These are phyloP conservation scores for Blastobotrys raffinosifermentans DNA, from an alignment of 1,139 yeast genomes.

Conservation along the genomic window DNA sequence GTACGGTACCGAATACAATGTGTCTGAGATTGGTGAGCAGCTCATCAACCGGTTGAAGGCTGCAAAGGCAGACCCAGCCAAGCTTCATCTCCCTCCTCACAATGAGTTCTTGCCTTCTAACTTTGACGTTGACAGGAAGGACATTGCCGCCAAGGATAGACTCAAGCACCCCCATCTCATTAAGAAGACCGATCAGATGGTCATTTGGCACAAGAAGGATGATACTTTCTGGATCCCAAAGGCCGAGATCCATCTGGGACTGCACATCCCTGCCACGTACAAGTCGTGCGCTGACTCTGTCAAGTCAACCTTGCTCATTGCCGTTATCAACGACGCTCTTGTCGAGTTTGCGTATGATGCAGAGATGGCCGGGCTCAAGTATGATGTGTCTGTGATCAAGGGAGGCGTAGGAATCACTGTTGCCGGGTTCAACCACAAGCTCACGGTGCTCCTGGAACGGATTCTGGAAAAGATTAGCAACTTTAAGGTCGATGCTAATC, in stretches of 20 bases:
- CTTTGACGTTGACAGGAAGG: constrained; percentile 51
- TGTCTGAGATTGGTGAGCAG: constrained; percentile 40
- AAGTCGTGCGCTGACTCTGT: constrained; percentile 53
- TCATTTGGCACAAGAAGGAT: constrained; percentile 86
- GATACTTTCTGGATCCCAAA: constrained; percentile 88
- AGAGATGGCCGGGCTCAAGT: constrained; percentile 67
- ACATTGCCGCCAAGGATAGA: constrained; percentile 31
- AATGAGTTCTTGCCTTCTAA: constrained; percentile 79
- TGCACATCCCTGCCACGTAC: constrained; percentile 59
- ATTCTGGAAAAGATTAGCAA: constrained; percentile 49
- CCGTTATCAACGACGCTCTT: constrained; percentile 67
- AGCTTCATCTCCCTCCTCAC: constrained; percentile 58
- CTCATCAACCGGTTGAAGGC: constrained; percentile 36
- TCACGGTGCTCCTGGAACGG: constrained; percentile 54
- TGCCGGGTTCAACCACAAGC: constrained; percentile 79
- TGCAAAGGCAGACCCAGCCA: constrained; percentile 30
- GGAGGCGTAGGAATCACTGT: constrained; percentile 67
- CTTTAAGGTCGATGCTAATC: constrained; percentile 46
- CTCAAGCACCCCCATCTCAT: constrained; percentile 46
- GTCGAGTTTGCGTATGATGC: constrained; percentile 82
- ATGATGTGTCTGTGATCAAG: constrained; percentile 51
- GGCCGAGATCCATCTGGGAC: constrained; percentile 58
- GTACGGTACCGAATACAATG: constrained; percentile 82
- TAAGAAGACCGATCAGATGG: constrained; percentile 37
- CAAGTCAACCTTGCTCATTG: constrained; percentile 56